Percentiles rank a stretch among this genome's conserved stretches.
phyloP scores from a whole-genome alignment of 2,329 filamentous ascomycete species.

The Scedosporium minutisporum region DNA sequence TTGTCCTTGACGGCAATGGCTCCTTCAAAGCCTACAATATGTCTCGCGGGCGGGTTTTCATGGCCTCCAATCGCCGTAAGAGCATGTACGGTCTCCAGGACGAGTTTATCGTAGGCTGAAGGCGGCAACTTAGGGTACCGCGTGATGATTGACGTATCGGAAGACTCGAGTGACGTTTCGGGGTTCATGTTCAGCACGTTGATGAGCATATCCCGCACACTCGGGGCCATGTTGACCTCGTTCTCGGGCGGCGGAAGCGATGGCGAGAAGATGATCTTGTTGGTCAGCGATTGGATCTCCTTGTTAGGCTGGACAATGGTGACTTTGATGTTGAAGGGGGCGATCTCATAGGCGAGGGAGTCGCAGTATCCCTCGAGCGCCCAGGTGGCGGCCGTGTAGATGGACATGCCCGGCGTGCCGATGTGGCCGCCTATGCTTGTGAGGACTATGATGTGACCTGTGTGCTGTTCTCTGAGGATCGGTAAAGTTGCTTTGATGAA shows the following conservation, averaged over 20 bases:
- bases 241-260: conserved; percentile 58
- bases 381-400: conserved; percentile 90
- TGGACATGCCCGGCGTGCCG: conserved; percentile 80
- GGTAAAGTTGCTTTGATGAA: conserved; percentile 85
- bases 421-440: conserved; percentile 88
- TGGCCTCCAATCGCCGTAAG: conserved; percentile 88
- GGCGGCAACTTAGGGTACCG: conserved; percentile 67
- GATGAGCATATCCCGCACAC: conserved; percentile 72
- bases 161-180: conserved; percentile 40
- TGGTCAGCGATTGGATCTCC: conserved; percentile 80
- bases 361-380: conserved; percentile 94
- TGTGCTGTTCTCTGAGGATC: conserved; percentile 66
- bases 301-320: conserved; percentile 94
- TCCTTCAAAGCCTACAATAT: conserved; percentile 88
- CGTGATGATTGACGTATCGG: conserved; percentile 38
- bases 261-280: conserved; percentile 76
- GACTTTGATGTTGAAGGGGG: conserved; percentile 93
- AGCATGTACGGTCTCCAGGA: conserved; percentile 84
- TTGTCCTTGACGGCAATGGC: conserved; percentile 88
- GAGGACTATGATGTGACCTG: conserved; percentile 82
- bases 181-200: conserved; percentile 71
- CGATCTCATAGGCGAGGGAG: conserved; percentile 88
- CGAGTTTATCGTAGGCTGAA: conserved; percentile 60
- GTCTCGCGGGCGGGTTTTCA: conserved; percentile 86
- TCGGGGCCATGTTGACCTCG: conserved; percentile 60